Conservation (phyloP, 257 asterid genomes). For the Nicotiana knightiana region DNA sequence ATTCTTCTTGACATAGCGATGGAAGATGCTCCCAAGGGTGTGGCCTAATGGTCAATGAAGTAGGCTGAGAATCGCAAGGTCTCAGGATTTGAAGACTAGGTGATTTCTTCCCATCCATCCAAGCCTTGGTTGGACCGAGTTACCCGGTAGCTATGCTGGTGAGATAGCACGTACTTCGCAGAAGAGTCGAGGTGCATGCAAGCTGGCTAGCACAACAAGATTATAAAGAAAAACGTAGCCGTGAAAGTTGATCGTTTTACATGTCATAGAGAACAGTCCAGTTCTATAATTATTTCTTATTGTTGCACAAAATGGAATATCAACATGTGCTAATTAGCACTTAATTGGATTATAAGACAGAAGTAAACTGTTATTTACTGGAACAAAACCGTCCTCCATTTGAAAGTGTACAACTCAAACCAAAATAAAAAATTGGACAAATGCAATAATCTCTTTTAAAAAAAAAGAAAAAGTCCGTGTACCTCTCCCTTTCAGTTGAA, state of each 20-base stretch:
- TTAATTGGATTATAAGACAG: neutral
- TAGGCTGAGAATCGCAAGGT: no score
- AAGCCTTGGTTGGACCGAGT: no score
- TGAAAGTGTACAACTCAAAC: neutral
- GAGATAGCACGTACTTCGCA: no score
- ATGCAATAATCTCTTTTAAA: neutral
- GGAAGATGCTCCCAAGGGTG: no score
- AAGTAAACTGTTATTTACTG: neutral
- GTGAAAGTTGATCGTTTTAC: neutral
- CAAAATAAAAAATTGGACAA: neutral
- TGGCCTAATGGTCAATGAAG: no score
- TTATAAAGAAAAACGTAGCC: neutral
- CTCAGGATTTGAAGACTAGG: no score
- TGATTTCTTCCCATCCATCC: no score
- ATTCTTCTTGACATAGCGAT: neutral
- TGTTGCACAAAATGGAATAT: neutral
- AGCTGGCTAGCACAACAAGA: no score
- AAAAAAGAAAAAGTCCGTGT: conserved; percentile 11
- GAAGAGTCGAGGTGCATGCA: no score
- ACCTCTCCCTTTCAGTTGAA: conserved; percentile 96
- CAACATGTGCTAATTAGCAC: neutral
- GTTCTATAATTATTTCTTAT: neutral
- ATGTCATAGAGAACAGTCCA: neutral
- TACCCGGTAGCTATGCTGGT: no score
- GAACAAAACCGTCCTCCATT: neutral